These are phyloP conservation scores for Trichocomaceae sp. DNA, from an alignment of 2,329 filamentous ascomycete genomes.

Conservation along the genomic window DNA sequence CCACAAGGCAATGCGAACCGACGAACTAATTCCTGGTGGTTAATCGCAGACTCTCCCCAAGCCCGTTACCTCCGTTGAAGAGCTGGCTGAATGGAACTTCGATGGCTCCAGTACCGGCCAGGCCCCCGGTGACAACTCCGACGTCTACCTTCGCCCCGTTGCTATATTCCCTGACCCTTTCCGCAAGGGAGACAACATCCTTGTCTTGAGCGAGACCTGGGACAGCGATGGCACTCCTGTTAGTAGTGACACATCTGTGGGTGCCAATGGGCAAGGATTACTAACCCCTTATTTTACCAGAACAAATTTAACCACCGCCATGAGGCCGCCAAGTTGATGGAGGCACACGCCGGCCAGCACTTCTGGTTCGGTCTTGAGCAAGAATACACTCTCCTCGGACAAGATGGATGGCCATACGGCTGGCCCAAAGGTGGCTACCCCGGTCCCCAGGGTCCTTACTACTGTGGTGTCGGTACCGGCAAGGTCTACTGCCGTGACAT, in stretches of 20 bases:
- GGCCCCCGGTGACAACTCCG: constrained; percentile 90
- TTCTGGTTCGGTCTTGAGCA: constrained; percentile 99
- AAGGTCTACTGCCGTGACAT: constrained; percentile 98
- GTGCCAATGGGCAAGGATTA: background rate
- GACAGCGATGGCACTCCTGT: constrained; percentile 78
- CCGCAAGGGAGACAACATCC: constrained; percentile 81
- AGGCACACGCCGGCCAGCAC: constrained; percentile 70
- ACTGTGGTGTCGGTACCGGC: constrained; percentile 95
- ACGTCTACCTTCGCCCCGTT: constrained; percentile 90
- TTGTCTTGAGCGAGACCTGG: constrained; percentile 93
- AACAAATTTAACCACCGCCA: constrained; percentile 99
- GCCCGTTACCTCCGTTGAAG: constrained; percentile 51
- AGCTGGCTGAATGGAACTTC: constrained; percentile 74
- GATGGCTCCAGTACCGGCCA: constrained; percentile 88
- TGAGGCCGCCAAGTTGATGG: constrained; percentile 84
- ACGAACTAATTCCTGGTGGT: background rate
- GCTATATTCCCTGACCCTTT: constrained; percentile 90
- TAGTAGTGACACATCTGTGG: background rate
- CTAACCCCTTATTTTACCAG: background rate
- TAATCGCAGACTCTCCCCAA: constrained; percentile 55
- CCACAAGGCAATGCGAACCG: constrained; percentile 9
- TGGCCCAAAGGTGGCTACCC: constrained; percentile 85
- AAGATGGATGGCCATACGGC: constrained; percentile 82
- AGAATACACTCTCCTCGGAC: constrained; percentile 90
- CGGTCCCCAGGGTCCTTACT: constrained; percentile 88